Evolutionary conservation across 2,329 filamentous ascomycete genomes (phyloP), one percentile per base, ranked within the genome.

Genomic region (Fusarium caatingaense): DNA sequence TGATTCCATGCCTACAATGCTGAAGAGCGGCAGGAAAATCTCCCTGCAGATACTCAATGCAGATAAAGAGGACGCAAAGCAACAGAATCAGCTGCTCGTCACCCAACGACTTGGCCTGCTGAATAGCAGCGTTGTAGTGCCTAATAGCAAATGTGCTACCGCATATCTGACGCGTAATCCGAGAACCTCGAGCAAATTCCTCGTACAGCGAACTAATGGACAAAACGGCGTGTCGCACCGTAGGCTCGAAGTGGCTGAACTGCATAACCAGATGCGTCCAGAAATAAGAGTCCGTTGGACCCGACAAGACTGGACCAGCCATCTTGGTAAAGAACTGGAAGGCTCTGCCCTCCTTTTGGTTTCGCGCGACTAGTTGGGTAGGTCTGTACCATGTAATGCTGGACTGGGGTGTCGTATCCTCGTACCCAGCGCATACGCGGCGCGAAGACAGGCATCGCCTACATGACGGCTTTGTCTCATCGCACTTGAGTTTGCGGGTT

Each of bases 261-360:
- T 66, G 67, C 68, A 71, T 71, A 6, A 71, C 68, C 5, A 68
- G 54, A 41, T 62, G 64, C 2, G 67, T 71, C 68, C 68, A 71
- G 45, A 71, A 71, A 23, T 68, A 68, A 4, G 64, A 50, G n/a
- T 71, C 67, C 0, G 64, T 61, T 11, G 67, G 46, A 1, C 67
- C 64, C 3, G 68, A 60, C 1, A 71, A 45, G 1, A 55, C 58
- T 1, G 68, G 67, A 2, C 68, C 64, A 0, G 55, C 67, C 41
- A 65, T 50, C 3, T 62, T 47, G 5, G 37, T 44, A 3, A 71
- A 71, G 47, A 71, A 71, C 23, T 68, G 60, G 32, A 71, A 53
- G 3, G 60, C 56, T 37, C 60, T 45, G 4, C 60, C 60, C 40
- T 66, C 63, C 28, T 27, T 54, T 3, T 60, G 60, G n/a, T 65